A percentile compares a stretch with the other conserved stretches of the same genome.
phyloP scores from a whole-genome alignment of 2,329 filamentous ascomycete species.

The Didymella lethalis region DNA sequence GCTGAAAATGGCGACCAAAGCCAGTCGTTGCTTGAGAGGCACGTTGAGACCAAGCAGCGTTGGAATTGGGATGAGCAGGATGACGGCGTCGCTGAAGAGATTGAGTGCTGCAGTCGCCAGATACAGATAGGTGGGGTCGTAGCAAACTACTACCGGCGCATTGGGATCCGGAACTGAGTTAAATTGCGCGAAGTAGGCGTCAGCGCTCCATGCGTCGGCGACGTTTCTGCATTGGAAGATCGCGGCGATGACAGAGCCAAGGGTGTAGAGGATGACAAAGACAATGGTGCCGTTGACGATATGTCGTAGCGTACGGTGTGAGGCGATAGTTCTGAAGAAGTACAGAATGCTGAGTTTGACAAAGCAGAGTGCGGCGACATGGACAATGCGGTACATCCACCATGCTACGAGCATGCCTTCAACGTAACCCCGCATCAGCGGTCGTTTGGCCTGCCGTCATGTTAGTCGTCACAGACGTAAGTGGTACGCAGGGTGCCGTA shows the following conservation, averaged over 20 bases:
- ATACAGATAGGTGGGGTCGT: conserved; percentile 43
- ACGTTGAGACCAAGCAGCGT: conserved; percentile 58
- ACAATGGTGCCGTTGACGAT: conserved; percentile 40
- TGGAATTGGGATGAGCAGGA: conserved; percentile 56
- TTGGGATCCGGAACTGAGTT: conserved; percentile 33
- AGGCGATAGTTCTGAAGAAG: conserved; percentile 50
- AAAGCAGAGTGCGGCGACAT: conserved; percentile 42
- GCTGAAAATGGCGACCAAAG: conserved; percentile 54
- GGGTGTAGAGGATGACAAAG: conserved; percentile 44
- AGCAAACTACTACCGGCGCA: conserved; percentile 37
- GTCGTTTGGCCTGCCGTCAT: conserved; percentile 38
- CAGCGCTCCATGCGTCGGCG: conserved; percentile 38
- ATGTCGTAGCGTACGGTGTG: conserved; percentile 42
- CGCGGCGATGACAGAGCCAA: conserved; percentile 39
- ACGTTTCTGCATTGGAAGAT: conserved; percentile 47
- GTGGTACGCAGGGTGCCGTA: conserved; percentile 16
- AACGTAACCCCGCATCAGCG: conserved; percentile 32
- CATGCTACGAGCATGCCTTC: conserved; percentile 44
- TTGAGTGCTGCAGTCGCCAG: conserved; percentile 52
- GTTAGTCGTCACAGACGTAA: conserved; percentile 19
- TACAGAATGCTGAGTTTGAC: conserved; percentile 45
- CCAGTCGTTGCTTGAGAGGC: conserved; percentile 59
- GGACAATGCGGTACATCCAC: conserved; percentile 47
- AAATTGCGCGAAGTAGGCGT: conserved; percentile 44
- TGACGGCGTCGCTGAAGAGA: conserved; percentile 53